Percentiles rank a stretch among this genome's conserved stretches.
Conservation (phyloP, 140 eudicot species). For the Stevia rebaudiana region DNA sequence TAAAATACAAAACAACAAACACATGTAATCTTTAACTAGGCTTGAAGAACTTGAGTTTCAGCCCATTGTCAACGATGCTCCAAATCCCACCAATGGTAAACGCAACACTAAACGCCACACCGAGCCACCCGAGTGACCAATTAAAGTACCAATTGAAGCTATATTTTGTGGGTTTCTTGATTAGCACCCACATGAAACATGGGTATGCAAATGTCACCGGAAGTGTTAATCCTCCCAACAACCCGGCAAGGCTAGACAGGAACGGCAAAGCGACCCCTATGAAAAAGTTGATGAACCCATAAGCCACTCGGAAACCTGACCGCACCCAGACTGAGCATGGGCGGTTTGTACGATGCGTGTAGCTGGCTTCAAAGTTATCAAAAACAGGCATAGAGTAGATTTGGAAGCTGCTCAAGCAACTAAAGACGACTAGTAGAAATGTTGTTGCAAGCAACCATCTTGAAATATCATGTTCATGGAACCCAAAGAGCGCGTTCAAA, state of each 20-base stretch:
- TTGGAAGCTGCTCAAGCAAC: conserved; percentile 57
- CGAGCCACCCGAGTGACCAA: conserved; percentile 65
- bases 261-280: conserved; percentile 84
- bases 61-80: conserved; percentile 71
- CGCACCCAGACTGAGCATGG: conserved; percentile 96
- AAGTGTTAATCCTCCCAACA: conserved; percentile 59
- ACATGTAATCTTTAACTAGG: conserved; percentile 30
- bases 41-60: conserved; percentile 76
- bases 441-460: conserved; percentile 51
- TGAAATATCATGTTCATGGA: conserved; percentile 54
- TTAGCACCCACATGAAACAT: conserved; percentile 71
- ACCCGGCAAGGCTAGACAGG: conserved; percentile 57
- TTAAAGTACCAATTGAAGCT: conserved; percentile 60
- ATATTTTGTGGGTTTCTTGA: conserved; percentile 52
- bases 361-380: conserved; percentile 90
- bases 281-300: conserved; percentile 61
- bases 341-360: conserved; percentile 79
- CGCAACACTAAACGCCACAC: conserved; percentile 58
- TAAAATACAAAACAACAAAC: conserved; percentile 14
- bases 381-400: conserved; percentile 96
- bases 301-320: conserved; percentile 77
- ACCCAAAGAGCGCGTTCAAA: conserved; percentile 52
- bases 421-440: conserved; percentile 58
- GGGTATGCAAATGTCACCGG: conserved; percentile 72
- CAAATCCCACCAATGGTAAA: conserved; percentile 65